phyloP scores from a whole-genome alignment of 2,329 filamentous ascomycete species.

The Diaporthe longicolla region DNA sequence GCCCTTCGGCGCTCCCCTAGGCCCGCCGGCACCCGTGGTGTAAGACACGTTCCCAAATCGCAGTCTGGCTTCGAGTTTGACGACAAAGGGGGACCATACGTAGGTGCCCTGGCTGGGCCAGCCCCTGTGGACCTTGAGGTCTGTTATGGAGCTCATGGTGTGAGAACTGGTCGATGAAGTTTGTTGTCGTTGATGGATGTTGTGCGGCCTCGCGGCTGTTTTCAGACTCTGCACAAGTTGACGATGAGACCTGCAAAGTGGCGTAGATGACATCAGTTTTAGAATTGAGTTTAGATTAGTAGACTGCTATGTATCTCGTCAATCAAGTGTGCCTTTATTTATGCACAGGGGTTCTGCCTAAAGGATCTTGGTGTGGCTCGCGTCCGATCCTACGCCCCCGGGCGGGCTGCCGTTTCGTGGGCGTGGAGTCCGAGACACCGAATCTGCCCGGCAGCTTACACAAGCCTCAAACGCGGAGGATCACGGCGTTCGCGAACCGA shows the following conservation, averaged over 20 bases:
- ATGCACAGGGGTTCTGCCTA: neutral
- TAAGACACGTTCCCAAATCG: slow-evolving; percentile 67
- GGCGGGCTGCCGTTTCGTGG: neutral
- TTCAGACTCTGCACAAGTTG: neutral
- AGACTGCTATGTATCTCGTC: neutral
- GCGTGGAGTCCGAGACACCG: slow-evolving; percentile 27
- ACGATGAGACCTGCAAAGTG: neutral
- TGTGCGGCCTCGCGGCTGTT: neutral
- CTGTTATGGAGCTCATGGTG: neutral
- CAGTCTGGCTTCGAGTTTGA: slow-evolving; percentile 73
- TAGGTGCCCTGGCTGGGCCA: slow-evolving; percentile 57
- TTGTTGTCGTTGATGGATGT: neutral
- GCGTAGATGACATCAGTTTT: neutral
- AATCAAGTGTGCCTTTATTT: neutral
- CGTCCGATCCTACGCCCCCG: neutral
- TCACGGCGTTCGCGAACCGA: neutral
- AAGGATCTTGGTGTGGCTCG: neutral
- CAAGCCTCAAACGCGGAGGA: neutral
- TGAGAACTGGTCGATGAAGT: neutral
- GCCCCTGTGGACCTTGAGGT: slow-evolving; percentile 65
- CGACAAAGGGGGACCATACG: slow-evolving; percentile 74
- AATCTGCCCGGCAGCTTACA: slow-evolving; percentile 16
- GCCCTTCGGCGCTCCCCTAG: slow-evolving; percentile 63
- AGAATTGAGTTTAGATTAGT: neutral
- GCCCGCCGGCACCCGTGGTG: slow-evolving; percentile 59